A percentile compares a stretch with the other conserved stretches of the same genome.
These are phyloP conservation scores for Mycena alexandri DNA, from an alignment of 768 basidiomycete species.

Conservation along the genomic window DNA sequence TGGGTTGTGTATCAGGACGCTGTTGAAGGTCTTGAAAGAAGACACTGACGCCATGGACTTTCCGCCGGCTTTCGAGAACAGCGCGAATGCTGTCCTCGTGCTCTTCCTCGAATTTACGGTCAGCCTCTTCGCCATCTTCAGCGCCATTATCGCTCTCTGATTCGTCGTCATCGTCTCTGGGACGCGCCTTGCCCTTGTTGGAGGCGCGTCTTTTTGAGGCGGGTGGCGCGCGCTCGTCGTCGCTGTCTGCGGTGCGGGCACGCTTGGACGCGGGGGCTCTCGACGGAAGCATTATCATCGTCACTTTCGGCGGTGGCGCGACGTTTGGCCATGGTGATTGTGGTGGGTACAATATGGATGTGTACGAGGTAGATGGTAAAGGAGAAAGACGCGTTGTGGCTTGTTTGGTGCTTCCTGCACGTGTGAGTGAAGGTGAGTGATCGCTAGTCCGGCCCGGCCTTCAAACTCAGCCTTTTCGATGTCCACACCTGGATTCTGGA, in stretches of 20 bases:
- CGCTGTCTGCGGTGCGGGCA: constrained; percentile 52
- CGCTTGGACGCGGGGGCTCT: constrained; percentile 57
- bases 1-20: constrained; percentile 46
- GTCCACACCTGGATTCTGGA: background rate
- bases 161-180: constrained; percentile 47
- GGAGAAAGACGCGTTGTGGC: constrained; percentile 28
- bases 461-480: too few species aligned
- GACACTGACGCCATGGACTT: constrained; percentile 60
- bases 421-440: too few species aligned
- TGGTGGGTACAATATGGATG: too few species aligned
- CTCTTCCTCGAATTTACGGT: constrained; percentile 74
- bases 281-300: constrained; percentile 45
- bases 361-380: too few species aligned
- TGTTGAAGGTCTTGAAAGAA: too few species aligned
- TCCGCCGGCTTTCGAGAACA: constrained; percentile 62
- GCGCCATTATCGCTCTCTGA: constrained; percentile 48
- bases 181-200: constrained; percentile 51
- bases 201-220: constrained; percentile 39
- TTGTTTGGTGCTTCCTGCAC: too few species aligned
- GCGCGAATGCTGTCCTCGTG: constrained; percentile 69
- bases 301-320: constrained; percentile 60
- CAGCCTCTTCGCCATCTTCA: constrained; percentile 66
- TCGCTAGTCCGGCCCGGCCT: too few species aligned
- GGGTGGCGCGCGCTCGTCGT: constrained; percentile 48
- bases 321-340: constrained; percentile 66